phyloP scores from a whole-genome alignment of 1,284 basidiomycete genomes.

The Fomitopsis schrenkii region DNA sequence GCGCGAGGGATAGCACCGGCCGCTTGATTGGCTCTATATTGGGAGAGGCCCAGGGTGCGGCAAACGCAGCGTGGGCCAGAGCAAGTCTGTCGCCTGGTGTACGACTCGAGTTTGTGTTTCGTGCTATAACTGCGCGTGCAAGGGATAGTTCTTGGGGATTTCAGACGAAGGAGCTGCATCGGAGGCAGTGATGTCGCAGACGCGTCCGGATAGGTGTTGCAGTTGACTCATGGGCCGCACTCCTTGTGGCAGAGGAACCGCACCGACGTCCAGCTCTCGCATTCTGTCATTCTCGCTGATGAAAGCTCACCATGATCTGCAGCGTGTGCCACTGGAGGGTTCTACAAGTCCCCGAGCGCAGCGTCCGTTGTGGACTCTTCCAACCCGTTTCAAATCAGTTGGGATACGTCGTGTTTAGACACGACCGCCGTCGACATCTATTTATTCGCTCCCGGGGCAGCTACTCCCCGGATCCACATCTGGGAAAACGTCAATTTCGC shows the following conservation, averaged over 20 bases:
- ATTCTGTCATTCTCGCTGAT: background rate
- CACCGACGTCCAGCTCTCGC: too few species aligned
- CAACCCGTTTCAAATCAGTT: constrained; percentile 59
- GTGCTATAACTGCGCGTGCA: too few species aligned
- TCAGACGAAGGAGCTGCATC: too few species aligned
- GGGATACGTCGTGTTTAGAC: constrained; percentile 64
- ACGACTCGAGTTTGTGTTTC: too few species aligned
- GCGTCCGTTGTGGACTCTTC: constrained; percentile 50
- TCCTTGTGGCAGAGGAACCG: background rate
- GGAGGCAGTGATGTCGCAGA: too few species aligned
- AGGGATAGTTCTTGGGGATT: too few species aligned
- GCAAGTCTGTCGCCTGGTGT: too few species aligned
- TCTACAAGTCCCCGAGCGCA: constrained; percentile 64
- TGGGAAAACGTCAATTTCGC: constrained; percentile 59
- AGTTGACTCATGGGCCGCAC: background rate
- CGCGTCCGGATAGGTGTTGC: background rate
- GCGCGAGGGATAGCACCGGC: too few species aligned
- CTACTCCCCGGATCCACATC: constrained; percentile 50
- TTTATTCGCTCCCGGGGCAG: constrained; percentile 55
- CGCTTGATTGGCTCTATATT: too few species aligned
- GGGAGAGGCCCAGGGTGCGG: too few species aligned
- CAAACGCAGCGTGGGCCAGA: too few species aligned
- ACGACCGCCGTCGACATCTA: constrained; percentile 64
- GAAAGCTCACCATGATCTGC: background rate
- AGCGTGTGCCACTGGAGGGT: constrained; percentile 55